These are phyloP conservation scores for Kalanchoe fedtschenkoi DNA, from an alignment of 164 flowering plant genomes.

Conservation along the genomic window DNA sequence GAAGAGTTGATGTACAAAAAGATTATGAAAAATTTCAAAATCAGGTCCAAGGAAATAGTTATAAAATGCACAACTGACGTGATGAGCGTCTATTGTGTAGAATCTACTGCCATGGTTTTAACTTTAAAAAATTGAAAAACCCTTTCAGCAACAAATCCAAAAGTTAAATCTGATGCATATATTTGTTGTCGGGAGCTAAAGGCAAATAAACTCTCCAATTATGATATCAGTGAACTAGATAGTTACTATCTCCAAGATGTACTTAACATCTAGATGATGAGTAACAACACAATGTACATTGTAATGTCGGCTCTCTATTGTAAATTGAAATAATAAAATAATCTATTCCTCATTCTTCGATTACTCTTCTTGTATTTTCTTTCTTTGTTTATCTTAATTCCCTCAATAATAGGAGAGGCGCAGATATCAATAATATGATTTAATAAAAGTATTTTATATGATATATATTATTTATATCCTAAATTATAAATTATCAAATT, in stretches of 20 bases:
- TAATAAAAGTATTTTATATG: too few relatives aligned
- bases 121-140: background rate
- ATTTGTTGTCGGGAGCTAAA: background rate
- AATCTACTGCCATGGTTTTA: background rate
- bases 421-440: too few relatives aligned
- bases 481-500: too few relatives aligned
- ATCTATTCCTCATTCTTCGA: too few relatives aligned
- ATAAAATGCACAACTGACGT: background rate
- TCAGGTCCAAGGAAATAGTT: background rate
- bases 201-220: background rate
- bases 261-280: too few relatives aligned
- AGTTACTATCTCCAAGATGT: background rate
- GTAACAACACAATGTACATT: too few relatives aligned
- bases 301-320: too few relatives aligned
- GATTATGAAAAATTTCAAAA: background rate
- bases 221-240: background rate
- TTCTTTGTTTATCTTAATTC: too few relatives aligned
- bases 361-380: too few relatives aligned
- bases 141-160: background rate
- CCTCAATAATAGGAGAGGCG: too few relatives aligned
- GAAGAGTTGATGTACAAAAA: background rate
- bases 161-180: background rate
- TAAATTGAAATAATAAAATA: too few relatives aligned
- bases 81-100: background rate
- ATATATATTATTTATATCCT: too few relatives aligned